Percentiles rank a stretch among this genome's conserved stretches.
Evolutionary conservation across 768 basidiomycete genomes (phyloP).

Genomic region (Boletus sensibilis): DNA sequence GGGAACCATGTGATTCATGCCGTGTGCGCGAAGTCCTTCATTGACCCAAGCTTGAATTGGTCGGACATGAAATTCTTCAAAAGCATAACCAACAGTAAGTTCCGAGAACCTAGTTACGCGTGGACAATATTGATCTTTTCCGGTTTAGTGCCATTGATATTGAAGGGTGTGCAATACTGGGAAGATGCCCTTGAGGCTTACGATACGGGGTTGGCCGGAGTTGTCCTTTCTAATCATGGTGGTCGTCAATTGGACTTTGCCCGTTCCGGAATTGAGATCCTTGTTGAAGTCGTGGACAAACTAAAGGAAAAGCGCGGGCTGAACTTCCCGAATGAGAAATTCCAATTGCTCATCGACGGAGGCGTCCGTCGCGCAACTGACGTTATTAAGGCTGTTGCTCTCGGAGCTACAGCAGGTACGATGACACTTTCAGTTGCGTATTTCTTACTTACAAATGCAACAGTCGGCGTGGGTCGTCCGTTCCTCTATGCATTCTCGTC

Average conservation of each 20-base stretch:
- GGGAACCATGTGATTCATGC: background rate
- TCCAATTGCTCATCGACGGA: constrained; percentile 92
- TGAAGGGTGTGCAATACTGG: constrained; percentile 90
- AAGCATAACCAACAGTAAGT: constrained; percentile 64
- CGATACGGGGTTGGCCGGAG: constrained; percentile 67
- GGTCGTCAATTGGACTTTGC: constrained; percentile 78
- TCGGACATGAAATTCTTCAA: constrained; percentile 64
- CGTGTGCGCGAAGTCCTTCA: constrained; percentile 65
- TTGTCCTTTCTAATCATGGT: constrained; percentile 87
- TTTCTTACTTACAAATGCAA: constrained; percentile 8
- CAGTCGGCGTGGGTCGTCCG: constrained; percentile 81
- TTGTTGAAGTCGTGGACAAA: constrained; percentile 78
- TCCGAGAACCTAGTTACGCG: constrained; percentile 4
- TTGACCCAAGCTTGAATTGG: constrained; percentile 90
- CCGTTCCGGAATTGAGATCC: constrained; percentile 86
- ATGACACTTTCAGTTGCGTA: background rate
- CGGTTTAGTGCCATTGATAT: constrained; percentile 74
- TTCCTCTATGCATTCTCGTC: constrained; percentile 87
- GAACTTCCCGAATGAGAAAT: constrained; percentile 71
- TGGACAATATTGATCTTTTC: constrained; percentile 1
- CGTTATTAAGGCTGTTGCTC: constrained; percentile 82
- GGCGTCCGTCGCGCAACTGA: constrained; percentile 91
- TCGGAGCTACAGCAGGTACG: constrained; percentile 83
- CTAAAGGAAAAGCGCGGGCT: constrained; percentile 66
- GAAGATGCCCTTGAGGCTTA: constrained; percentile 88